phyloP scores from a whole-genome alignment of 208 protist genomes.

The Sergeia podlipaevii region DNA sequence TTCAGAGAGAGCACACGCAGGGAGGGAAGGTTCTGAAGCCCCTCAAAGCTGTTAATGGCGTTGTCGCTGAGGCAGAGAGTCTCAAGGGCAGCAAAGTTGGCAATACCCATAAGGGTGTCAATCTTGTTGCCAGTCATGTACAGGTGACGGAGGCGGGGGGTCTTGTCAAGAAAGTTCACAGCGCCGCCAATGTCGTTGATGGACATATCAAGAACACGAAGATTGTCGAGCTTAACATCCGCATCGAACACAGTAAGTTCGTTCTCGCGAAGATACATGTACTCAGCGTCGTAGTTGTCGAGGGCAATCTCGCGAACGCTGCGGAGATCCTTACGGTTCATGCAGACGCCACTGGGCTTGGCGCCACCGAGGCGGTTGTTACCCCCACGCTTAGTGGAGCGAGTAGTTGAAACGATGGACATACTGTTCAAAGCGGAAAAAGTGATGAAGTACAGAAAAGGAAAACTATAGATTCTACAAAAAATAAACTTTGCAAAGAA shows the following conservation, averaged over 20 bases:
- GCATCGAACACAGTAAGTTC: constrained; percentile 84
- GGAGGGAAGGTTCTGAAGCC: constrained; percentile 81
- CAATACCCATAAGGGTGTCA: constrained; percentile 77
- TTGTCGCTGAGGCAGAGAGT: constrained; percentile 92
- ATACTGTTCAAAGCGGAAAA: not conserved
- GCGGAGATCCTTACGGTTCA: constrained; percentile 86
- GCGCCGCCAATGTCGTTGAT: constrained; percentile 89
- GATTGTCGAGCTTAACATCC: constrained; percentile 73
- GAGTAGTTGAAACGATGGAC: constrained; percentile 15
- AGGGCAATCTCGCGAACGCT: constrained; percentile 72
- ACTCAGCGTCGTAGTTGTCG: constrained; percentile 81
- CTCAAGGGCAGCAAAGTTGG: constrained; percentile 76
- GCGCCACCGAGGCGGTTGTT: constrained; percentile 42
- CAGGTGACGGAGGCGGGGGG: constrained; percentile 83
- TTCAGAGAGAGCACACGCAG: constrained; percentile 91
- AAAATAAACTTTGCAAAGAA: constrained; percentile 6
- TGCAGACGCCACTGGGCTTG: constrained; percentile 63
- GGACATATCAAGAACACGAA: constrained; percentile 89
- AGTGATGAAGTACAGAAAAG: constrained; percentile 2
- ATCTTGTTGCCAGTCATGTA: constrained; percentile 93
- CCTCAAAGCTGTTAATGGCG: constrained; percentile 86
- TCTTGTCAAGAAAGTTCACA: constrained; percentile 79
- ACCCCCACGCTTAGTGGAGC: constrained; percentile 32
- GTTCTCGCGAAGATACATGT: constrained; percentile 92
- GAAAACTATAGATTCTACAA: constrained; percentile 4